phyloP scores from a whole-genome alignment of 768 basidiomycete genomes.

The Sporobolomyces roseus region DNA sequence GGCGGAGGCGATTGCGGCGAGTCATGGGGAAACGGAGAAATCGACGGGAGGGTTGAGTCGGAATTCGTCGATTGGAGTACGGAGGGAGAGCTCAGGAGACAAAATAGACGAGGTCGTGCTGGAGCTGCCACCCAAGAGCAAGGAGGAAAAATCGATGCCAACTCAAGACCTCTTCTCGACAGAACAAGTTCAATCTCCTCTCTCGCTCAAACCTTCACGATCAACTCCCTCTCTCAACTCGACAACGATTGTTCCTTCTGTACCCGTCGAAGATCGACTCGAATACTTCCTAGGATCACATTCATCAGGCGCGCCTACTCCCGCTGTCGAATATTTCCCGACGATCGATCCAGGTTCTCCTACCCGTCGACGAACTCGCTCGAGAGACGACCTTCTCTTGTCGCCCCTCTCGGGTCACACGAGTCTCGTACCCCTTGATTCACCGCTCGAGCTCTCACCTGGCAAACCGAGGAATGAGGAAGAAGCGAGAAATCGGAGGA shows the following conservation, averaged over 20 bases:
- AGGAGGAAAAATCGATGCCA: not conserved
- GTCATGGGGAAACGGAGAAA: not conserved
- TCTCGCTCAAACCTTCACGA: not conserved
- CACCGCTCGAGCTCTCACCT: not conserved
- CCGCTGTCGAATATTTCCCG: constrained; percentile 4
- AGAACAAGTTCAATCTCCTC: not conserved
- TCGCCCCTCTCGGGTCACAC: not conserved
- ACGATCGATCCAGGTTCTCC: constrained; percentile 6
- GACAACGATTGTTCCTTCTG: not conserved
- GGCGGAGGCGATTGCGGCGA: constrained; percentile 39
- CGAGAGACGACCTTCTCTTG: not conserved
- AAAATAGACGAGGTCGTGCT: not conserved
- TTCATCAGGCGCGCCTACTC: not conserved
- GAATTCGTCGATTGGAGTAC: not conserved
- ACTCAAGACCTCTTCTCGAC: not conserved
- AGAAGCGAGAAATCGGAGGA: constrained; percentile 54
- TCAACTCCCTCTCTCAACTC: not conserved
- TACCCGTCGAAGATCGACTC: not conserved
- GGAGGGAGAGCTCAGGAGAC: not conserved
- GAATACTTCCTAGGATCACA: constrained; percentile 13
- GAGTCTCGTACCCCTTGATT: not conserved
- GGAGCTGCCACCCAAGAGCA: not conserved
- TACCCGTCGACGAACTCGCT: constrained; percentile 1
- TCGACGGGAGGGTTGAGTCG: not conserved
- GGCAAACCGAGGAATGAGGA: constrained; percentile 48